Base-by-base conservation (phyloP, 2,329 filamentous ascomycete species). In the Escovopsis sp. region DNA sequence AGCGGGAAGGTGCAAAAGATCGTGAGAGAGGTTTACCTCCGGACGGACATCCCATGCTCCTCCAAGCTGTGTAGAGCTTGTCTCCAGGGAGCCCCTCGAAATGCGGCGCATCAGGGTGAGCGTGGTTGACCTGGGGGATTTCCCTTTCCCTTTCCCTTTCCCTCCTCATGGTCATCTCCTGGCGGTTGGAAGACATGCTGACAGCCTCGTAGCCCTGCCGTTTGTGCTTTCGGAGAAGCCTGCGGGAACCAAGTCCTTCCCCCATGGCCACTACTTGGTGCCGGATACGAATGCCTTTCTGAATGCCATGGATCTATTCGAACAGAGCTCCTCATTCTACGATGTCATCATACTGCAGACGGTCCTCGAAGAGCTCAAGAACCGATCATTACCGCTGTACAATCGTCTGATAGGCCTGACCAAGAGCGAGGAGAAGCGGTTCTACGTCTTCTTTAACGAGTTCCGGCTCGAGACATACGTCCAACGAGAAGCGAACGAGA, bases 361-460 rank as follows among this genome's bases (percentile, higher is more conserved):
- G 1, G 91, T 98, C 5, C 76, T 98, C 12, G 91, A 98, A 62
- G 91, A 98, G 66, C 74, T 98, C 46, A 85, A 87, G 58, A 94
- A 95, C 60, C 78, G 88, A 52, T 96, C 89, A 11, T 64, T 96
- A 47, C 91, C 91, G 36, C 75, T 98, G 33, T 98, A 96, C 67
- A 95, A 95, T 61, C 84, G 91, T 34, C 69, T 98, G 40, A 77
- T 96, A 51, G 80, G 83, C 19, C 69, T 98, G 49, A 94, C 88
- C 34, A 94, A 89, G 63, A 94, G 89, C 56, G 87, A 94, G 54
- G 87, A 94, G 50, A 98, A 98, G 69, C 79, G 89, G 43, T 96
- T 94, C 59, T 95, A 96, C 57, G 85, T 98, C 41, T 98, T 98
- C 61, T 96, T 96, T 75, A 98, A 98, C 60, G 91, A 98, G 55